These are phyloP conservation scores for Pestalotiopsis fici DNA, from an alignment of 2,329 filamentous ascomycete species.

Conservation along the genomic window DNA sequence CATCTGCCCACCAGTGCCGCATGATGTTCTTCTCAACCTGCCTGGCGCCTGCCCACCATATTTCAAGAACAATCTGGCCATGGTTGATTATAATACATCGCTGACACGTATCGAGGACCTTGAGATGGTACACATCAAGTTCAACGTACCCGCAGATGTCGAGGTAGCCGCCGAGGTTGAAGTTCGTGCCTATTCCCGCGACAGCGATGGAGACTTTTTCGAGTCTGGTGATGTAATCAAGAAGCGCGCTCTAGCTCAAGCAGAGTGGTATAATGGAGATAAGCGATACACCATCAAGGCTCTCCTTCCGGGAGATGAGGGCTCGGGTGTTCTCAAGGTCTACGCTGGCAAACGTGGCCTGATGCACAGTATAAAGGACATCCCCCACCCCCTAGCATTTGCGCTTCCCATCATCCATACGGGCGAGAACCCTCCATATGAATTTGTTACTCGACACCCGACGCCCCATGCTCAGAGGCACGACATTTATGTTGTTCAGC, in stretches of 20 bases:
- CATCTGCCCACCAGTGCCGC: conserved; percentile 83
- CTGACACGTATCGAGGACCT: conserved; percentile 83
- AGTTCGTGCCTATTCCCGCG: conserved; percentile 75
- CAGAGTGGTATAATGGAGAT: conserved; percentile 83
- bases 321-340: conserved; percentile 82
- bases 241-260: conserved; percentile 86
- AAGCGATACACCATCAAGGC: conserved; percentile 96
- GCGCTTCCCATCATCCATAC: conserved; percentile 87
- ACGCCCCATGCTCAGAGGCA: conserved; percentile 97
- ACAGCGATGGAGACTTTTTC: conserved; percentile 88
- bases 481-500: conserved; percentile 95
- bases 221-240: conserved; percentile 85
- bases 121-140: conserved; percentile 88
- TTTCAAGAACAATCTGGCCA: conserved; percentile 78
- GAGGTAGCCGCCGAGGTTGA: conserved; percentile 94
- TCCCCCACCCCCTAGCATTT: conserved; percentile 88
- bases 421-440: conserved; percentile 90
- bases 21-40: conserved; percentile 82
- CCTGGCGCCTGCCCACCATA: conserved; percentile 85
- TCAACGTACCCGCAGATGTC: conserved; percentile 85
- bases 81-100: conserved; percentile 90
- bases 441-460: conserved; percentile 89
- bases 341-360: conserved; percentile 93
- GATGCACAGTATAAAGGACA: conserved; percentile 97
- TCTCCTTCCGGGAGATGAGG: conserved; percentile 87